Base-by-base conservation (phyloP, 805 yeast genomes). In the Candida broadrunensis region DNA sequence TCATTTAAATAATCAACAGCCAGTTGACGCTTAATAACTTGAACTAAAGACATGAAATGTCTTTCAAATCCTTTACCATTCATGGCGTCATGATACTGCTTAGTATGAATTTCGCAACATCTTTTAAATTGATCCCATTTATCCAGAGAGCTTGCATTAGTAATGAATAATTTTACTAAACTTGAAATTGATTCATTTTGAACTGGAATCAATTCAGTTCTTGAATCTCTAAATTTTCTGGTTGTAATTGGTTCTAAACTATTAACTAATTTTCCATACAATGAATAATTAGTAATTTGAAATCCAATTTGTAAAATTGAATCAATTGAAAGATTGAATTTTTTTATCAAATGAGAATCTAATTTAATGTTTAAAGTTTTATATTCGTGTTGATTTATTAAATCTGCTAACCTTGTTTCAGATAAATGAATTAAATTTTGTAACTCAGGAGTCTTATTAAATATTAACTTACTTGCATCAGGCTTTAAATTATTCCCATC, bases 21-120 rank as follows among this genome's bases (percentile, higher is more conserved):
- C 9, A 63, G 49, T 5, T 75, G 77, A 31, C 72, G 62, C 50
- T 74, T 77, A 24, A 75, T 64, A 37, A 75, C 79, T 26, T 82
- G 80, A 35, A 78, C 70, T 35, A 85, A 61, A 0, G 89, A 83
- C 48, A 77, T 76, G 48, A 83, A 67, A 61, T 85, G 91, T 47
- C 88, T 73, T 55, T 83, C 90, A 55, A 81, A 85, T 1, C 91
- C 89, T 36, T 65, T 55, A 1, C 91, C 91, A 18, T 61, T 56
- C 63, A 81, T 72, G 0, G 88, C 82, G 24, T 59, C 65, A 14
- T 56, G 70, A 39, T 81, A 71, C 44, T 70, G 72, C 7, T 55
- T 51, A 1, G 73, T 65, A 54, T 85, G 90, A 20, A 55, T 64
- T 14, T 63, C 56, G 43, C 88, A 77, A 26, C 83, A 73, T 21